These are phyloP conservation scores for Artemisia tridentata DNA, from an alignment of 129 eudicot species.

Conservation along the genomic window DNA sequence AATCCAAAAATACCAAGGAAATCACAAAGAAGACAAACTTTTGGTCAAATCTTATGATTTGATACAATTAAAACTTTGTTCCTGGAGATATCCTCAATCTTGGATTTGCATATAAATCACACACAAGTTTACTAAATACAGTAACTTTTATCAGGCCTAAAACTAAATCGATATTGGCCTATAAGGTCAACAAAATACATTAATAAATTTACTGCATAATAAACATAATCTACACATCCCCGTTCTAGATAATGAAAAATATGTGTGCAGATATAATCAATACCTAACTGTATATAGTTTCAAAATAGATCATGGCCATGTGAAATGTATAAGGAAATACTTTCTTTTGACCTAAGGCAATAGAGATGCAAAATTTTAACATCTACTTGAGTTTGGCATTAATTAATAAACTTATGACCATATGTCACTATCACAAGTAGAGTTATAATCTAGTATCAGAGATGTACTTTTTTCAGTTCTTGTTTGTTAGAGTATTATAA, in stretches of 20 bases:
- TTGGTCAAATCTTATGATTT: conserved; percentile 6
- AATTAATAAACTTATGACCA: background rate
- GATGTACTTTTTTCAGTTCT: background rate
- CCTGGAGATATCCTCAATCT: conserved; percentile 8
- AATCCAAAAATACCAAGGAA: conserved; percentile 2
- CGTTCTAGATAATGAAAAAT: no score
- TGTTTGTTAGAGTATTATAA: background rate
- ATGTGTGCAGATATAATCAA: no score
- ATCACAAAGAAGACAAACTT: background rate
- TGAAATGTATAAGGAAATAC: conserved; percentile 1
- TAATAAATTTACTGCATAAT: background rate
- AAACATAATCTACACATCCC: background rate
- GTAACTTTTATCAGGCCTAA: background rate
- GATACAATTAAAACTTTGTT: background rate
- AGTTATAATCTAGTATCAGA: conserved; percentile 6
- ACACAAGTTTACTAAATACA: background rate
- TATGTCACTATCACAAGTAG: background rate
- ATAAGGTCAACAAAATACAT: background rate
- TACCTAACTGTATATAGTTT: background rate
- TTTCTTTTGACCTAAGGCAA: conserved; percentile 22
- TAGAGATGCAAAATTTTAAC: no score
- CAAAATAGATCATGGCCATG: conserved; percentile 1
- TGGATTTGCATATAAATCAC: conserved; percentile 13
- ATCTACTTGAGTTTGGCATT: conserved; percentile 11
- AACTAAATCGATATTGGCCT: background rate